A percentile compares a stretch with the other conserved stretches of the same genome.
Conservation (phyloP, 129 eudicot species). For the Helianthus tuberosus region DNA sequence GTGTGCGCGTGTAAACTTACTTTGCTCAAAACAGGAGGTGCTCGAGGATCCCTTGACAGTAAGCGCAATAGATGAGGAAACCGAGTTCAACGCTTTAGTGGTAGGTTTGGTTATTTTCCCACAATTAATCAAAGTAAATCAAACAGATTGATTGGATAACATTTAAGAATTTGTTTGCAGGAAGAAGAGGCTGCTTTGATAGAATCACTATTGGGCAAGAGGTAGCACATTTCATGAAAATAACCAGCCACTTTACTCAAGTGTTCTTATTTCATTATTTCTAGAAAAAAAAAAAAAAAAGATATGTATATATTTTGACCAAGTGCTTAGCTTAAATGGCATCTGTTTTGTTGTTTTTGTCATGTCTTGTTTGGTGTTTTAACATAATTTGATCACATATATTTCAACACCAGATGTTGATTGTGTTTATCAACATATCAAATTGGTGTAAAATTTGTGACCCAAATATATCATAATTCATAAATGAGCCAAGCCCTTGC, state of each 20-base stretch:
- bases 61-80: slow-evolving; percentile 93
- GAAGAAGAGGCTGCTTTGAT: slow-evolving; percentile 88
- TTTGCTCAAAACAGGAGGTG: slow-evolving; percentile 59
- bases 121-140: too few species aligned
- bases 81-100: slow-evolving; percentile 94
- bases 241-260: slow-evolving; percentile 10
- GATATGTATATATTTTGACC: slow-evolving; percentile 18
- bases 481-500: too few species aligned
- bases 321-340: too few species aligned
- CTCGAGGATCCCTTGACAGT: slow-evolving; percentile 79
- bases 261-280: background rate
- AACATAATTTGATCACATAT: too few species aligned
- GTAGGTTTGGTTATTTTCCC: slow-evolving; percentile 53
- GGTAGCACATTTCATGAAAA: slow-evolving; percentile 19
- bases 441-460: too few species aligned
- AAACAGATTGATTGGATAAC: background rate
- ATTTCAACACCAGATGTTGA: too few species aligned
- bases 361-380: too few species aligned
- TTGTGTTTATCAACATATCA: too few species aligned
- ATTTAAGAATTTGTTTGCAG: slow-evolving; percentile 37
- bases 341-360: too few species aligned
- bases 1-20: background rate
- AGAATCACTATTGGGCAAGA: slow-evolving; percentile 67
- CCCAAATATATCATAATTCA: too few species aligned
- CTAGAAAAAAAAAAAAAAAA: background rate